Percentiles rank a stretch among this genome's conserved stretches.
Conservation (phyloP, 2,329 filamentous ascomycete species). For the Phyllosticta citrichinensis region DNA sequence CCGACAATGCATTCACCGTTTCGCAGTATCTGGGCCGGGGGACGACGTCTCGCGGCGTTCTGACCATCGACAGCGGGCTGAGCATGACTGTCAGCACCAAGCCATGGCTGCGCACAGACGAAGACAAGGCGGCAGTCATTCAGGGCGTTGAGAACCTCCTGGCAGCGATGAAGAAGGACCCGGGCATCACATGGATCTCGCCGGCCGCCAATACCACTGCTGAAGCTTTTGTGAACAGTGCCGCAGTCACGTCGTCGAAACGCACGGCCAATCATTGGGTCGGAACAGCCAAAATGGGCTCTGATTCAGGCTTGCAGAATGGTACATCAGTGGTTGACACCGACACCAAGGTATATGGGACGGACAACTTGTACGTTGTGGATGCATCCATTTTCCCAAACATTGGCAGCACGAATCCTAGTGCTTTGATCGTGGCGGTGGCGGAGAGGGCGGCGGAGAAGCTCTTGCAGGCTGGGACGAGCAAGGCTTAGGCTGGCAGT, state of each 20-base stretch:
- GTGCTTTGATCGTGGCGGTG: constrained; percentile 26
- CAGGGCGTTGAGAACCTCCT: constrained; percentile 53
- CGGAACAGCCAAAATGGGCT: constrained; percentile 47
- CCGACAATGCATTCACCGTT: constrained; percentile 27
- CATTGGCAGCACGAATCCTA: constrained; percentile 30
- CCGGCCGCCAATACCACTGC: constrained; percentile 39
- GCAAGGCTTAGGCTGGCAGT: background rate
- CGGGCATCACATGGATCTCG: constrained; percentile 41
- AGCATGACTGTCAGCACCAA: constrained; percentile 48
- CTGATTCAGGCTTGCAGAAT: constrained; percentile 32
- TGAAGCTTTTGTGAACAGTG: constrained; percentile 44
- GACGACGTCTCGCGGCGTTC: constrained; percentile 49
- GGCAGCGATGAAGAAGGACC: constrained; percentile 42
- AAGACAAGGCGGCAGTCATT: constrained; percentile 55
- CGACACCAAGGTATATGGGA: constrained; percentile 40
- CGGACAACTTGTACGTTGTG: constrained; percentile 37
- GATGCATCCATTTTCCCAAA: constrained; percentile 39
- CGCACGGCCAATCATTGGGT: constrained; percentile 40
- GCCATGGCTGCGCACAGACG: constrained; percentile 48
- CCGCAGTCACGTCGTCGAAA: constrained; percentile 26
- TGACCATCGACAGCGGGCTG: constrained; percentile 50
- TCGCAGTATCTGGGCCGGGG: constrained; percentile 54
- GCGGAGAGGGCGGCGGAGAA: constrained; percentile 30
- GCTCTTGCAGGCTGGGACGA: constrained; percentile 18
- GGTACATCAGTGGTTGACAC: constrained; percentile 40